Conservation (phyloP, 164 flowering plant species). For the Santalum album region DNA sequence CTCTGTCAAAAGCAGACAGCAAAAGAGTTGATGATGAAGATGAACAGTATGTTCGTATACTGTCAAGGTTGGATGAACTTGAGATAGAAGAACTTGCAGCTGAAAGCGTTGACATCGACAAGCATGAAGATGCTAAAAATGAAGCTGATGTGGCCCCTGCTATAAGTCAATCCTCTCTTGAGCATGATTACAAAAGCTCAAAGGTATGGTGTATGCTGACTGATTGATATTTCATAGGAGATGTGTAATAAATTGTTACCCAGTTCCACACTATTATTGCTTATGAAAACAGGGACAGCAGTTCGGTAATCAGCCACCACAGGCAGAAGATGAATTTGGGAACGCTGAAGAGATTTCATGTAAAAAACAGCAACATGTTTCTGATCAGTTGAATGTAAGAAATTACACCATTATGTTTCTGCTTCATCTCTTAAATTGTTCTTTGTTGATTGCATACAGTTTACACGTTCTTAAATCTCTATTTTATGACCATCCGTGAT, state of each 20-base stretch:
- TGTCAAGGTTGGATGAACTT: constrained; percentile 68
- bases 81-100: constrained; percentile 67
- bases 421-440: neutral
- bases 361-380: constrained; percentile 6
- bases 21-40: constrained; percentile 28
- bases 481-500: neutral
- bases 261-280: neutral
- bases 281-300: constrained; percentile 6
- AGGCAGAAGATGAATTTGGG: constrained; percentile 8
- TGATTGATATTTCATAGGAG: neutral
- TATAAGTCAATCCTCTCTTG: constrained; percentile 13
- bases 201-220: constrained; percentile 23
- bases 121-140: constrained; percentile 16
- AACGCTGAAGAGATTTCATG: constrained; percentile 1
- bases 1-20: constrained; percentile 17
- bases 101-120: constrained; percentile 8
- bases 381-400: constrained; percentile 17
- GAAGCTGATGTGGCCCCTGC: constrained; percentile 8
- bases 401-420: constrained; percentile 1
- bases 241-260: neutral
- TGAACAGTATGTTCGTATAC: constrained; percentile 55
- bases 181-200: constrained; percentile 14
- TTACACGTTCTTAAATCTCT: neutral
- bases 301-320: constrained; percentile 6
- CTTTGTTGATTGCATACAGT: neutral